These are phyloP conservation scores for Phylloporus arenicola DNA, from an alignment of 768 basidiomycete genomes.

Conservation along the genomic window DNA sequence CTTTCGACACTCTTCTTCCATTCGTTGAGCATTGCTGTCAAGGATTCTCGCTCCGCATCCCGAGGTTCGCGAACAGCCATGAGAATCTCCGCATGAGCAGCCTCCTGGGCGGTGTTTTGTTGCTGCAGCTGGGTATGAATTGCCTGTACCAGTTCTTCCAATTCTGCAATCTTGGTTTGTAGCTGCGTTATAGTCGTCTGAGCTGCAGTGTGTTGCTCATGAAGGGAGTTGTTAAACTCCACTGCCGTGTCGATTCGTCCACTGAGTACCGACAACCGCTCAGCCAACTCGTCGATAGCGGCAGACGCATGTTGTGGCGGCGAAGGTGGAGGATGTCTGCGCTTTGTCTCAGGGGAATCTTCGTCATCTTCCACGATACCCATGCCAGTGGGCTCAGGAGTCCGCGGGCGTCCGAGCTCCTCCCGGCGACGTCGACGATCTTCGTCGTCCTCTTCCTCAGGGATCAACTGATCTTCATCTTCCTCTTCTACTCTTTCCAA, in stretches of 20 bases:
- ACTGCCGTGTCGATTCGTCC: conserved; percentile 73
- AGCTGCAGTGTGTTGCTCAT: conserved; percentile 72
- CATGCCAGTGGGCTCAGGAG: conserved; percentile 72
- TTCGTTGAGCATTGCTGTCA: conserved; percentile 52
- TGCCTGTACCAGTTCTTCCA: conserved; percentile 65
- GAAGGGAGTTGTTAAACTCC: conserved; percentile 64
- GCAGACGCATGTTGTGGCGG: conserved; percentile 23
- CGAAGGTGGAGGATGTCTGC: conserved; percentile 14
- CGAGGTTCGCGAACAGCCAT: conserved; percentile 31
- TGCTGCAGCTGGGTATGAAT: conserved; percentile 38
- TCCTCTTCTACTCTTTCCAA: conserved; percentile 72
- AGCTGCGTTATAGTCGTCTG: conserved; percentile 66
- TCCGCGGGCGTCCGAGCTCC: conserved; percentile 66
- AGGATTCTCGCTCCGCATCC: conserved; percentile 41
- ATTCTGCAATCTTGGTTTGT: conserved; percentile 58
- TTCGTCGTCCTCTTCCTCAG: conserved; percentile 41
- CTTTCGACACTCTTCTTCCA: conserved; percentile 81
- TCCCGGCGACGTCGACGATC: conserved; percentile 42
- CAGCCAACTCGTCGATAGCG: conserved; percentile 52
- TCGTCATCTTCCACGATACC: conserved; percentile 47
- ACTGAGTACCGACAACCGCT: conserved; percentile 56
- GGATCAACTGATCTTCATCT: conserved; percentile 52
- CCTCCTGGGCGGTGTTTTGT: conserved; percentile 33
- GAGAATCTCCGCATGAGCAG: conserved; percentile 30
- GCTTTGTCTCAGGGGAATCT: conserved; percentile 23